A percentile compares a stretch with the other conserved stretches of the same genome.
Evolutionary conservation across 345 rosid species (phyloP).

Genomic region (Hypericum perforatum): DNA sequence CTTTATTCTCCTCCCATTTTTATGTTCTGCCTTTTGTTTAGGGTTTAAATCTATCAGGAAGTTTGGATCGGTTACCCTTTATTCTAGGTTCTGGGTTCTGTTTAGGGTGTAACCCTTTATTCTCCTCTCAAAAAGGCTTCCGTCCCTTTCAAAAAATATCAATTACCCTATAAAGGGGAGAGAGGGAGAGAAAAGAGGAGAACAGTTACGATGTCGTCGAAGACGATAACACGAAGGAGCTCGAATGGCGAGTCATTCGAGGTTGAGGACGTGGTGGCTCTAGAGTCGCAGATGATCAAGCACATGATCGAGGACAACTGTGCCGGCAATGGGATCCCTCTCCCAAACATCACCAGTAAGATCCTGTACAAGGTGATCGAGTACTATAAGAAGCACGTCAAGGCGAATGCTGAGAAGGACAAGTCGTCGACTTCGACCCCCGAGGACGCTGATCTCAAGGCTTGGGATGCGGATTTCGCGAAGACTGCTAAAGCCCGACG

Average conservation of each 20-base stretch:
- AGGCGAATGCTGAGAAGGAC: not conserved
- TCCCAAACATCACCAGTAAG: conserved; percentile 21
- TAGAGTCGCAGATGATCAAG: conserved; percentile 22
- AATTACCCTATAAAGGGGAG: too few species aligned
- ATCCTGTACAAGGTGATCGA: conserved; percentile 23
- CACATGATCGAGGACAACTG: conserved; percentile 20
- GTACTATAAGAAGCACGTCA: conserved; percentile 28
- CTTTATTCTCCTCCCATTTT: too few species aligned
- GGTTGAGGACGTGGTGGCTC: not conserved
- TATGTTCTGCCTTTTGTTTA: too few species aligned
- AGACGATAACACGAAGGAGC: not conserved
- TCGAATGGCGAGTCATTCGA: not conserved
- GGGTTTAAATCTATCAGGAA: too few species aligned
- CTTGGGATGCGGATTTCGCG: conserved; percentile 22
- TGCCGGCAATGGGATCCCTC: conserved; percentile 16
- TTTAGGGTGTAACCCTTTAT: too few species aligned
- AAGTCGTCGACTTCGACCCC: not conserved
- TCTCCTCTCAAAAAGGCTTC: too few species aligned
- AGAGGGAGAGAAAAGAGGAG: too few species aligned
- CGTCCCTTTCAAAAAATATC: too few species aligned
- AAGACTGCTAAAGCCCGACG: too few species aligned
- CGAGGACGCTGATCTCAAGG: conserved; percentile 12
- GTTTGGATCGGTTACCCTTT: too few species aligned
- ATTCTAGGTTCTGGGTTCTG: too few species aligned
- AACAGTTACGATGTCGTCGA: not conserved